phyloP scores from a whole-genome alignment of 2,329 filamentous ascomycete genomes.

The Fusarium sp. region DNA sequence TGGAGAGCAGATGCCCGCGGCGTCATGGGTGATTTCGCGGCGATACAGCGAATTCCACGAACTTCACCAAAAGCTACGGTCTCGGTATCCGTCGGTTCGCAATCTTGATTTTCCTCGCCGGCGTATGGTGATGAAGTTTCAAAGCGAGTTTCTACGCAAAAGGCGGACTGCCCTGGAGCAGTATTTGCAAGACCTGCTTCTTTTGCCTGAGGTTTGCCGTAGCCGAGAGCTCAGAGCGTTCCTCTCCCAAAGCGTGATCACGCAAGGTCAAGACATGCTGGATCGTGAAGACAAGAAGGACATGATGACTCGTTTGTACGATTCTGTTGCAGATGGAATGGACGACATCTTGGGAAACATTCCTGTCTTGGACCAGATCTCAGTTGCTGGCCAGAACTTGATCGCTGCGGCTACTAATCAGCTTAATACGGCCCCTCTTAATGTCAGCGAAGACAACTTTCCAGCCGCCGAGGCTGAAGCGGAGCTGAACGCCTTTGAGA shows the following conservation, averaged over 20 bases:
- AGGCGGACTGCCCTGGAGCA: slow-evolving; percentile 83
- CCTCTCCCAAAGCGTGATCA: slow-evolving; percentile 85
- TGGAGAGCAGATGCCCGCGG: slow-evolving; percentile 96
- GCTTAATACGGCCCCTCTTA: slow-evolving; percentile 64
- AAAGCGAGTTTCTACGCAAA: slow-evolving; percentile 94
- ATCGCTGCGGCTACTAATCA: slow-evolving; percentile 78
- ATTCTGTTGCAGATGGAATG: slow-evolving; percentile 96
- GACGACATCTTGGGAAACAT: slow-evolving; percentile 98
- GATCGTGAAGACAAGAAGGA: slow-evolving; percentile 76
- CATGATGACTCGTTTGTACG: slow-evolving; percentile 94
- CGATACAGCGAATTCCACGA: slow-evolving; percentile 98
- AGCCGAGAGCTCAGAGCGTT: slow-evolving; percentile 93
- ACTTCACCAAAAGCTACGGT: slow-evolving; percentile 86
- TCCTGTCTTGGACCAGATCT: slow-evolving; percentile 92
- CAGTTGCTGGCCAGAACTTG: slow-evolving; percentile 89
- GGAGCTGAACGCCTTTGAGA: slow-evolving; percentile 91
- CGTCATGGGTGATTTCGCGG: slow-evolving; percentile 90
- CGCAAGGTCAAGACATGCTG: slow-evolving; percentile 65
- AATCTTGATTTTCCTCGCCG: slow-evolving; percentile 91
- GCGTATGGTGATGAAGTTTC: slow-evolving; percentile 94
- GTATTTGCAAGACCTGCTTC: slow-evolving; percentile 83
- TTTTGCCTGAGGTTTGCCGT: slow-evolving; percentile 91
- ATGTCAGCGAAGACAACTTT: slow-evolving; percentile 60
- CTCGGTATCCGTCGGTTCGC: slow-evolving; percentile 85
- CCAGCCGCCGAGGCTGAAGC: slow-evolving; percentile 84